Evolutionary conservation across 345 rosid species (phyloP).

Genomic region (Clausena lansium): DNA sequence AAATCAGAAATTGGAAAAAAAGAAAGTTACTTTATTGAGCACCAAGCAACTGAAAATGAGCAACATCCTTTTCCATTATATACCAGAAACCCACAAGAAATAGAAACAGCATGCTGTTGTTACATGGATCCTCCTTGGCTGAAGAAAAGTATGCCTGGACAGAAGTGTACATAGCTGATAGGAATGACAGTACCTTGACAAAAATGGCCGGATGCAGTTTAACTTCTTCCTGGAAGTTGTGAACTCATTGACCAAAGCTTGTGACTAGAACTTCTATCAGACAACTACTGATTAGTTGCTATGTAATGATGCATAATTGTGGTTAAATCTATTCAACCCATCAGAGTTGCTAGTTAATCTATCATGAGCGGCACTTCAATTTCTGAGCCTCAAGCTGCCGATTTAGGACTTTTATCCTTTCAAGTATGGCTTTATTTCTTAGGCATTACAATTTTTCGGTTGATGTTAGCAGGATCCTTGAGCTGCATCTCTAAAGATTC

Average conservation of each 20-base stretch:
- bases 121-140: too few relatives aligned
- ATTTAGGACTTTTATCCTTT: constrained; percentile 43
- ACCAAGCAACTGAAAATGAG: not conserved
- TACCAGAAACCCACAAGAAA: not conserved
- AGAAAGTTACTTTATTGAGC: not conserved
- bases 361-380: constrained; percentile 41
- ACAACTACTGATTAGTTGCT: not conserved
- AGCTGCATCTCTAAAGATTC: constrained; percentile 31
- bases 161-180: not conserved
- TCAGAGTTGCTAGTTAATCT: not conserved
- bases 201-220: not conserved
- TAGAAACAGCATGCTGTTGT: not conserved
- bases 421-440: constrained; percentile 56
- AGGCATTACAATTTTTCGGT: constrained; percentile 40
- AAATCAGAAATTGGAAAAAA: too few relatives aligned
- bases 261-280: not conserved
- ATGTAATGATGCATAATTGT: not conserved
- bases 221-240: not conserved
- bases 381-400: constrained; percentile 43
- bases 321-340: not conserved
- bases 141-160: not conserved
- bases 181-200: not conserved
- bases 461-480: constrained; percentile 30
- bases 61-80: not conserved
- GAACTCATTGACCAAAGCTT: not conserved